These are phyloP conservation scores for Gossypium schwendimanii DNA, from an alignment of 441 rosid genomes.

Conservation along the genomic window DNA sequence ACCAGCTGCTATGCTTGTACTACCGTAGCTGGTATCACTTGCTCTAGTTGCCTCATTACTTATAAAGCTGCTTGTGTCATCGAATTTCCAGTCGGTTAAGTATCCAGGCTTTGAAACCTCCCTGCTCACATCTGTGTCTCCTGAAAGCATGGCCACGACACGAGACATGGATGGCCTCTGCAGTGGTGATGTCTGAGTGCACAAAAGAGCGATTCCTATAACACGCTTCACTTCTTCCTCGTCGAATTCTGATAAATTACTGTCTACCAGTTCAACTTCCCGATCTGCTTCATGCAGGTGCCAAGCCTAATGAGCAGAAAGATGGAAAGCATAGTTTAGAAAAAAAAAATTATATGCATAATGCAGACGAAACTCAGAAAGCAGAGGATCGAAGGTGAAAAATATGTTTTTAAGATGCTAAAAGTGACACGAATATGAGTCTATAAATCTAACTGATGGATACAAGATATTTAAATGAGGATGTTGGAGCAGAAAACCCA, in stretches of 20 bases:
- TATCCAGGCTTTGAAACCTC: slow-evolving; percentile 51
- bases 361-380: background rate
- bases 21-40: slow-evolving; percentile 11
- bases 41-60: slow-evolving; percentile 15
- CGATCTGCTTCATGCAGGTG: slow-evolving; percentile 37
- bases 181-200: slow-evolving; percentile 56
- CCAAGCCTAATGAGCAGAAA: slow-evolving; percentile 46
- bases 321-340: background rate
- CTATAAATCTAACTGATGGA: background rate
- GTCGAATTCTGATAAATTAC: slow-evolving; percentile 27
- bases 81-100: slow-evolving; percentile 39
- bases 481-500: background rate
- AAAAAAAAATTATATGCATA: background rate
- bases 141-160: slow-evolving; percentile 60
- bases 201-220: slow-evolving; percentile 48
- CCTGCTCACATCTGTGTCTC: slow-evolving; percentile 44
- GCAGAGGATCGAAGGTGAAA: background rate
- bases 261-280: slow-evolving; percentile 40
- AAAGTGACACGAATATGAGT: background rate
- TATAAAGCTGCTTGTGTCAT: slow-evolving; percentile 34
- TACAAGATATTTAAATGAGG: background rate
- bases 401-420: background rate
- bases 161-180: slow-evolving; percentile 62
- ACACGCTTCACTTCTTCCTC: slow-evolving; percentile 44
- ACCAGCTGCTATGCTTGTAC: slow-evolving; percentile 15